Evolutionary conservation across 1,284 basidiomycete genomes (phyloP).

Genomic region (Papiliotrema nemorosa): DNA sequence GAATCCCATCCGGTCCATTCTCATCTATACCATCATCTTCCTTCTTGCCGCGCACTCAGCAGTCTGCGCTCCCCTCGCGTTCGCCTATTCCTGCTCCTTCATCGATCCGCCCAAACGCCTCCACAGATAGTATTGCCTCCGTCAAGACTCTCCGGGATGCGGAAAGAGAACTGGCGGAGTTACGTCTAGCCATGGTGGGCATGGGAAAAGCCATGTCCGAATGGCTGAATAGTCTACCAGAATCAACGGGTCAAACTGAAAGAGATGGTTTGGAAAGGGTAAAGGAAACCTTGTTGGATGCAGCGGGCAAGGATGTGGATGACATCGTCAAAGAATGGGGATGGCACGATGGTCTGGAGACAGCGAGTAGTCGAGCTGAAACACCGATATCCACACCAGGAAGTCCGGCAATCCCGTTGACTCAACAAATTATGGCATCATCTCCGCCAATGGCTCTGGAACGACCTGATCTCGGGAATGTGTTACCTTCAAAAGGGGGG

Average conservation of each 20-base stretch:
- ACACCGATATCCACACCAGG: neutral
- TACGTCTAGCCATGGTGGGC: constrained; percentile 42
- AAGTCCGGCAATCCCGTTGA: neutral
- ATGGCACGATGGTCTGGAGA: constrained; percentile 41
- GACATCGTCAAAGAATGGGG: constrained; percentile 43
- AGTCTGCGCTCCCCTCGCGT: constrained; percentile 12
- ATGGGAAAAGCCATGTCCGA: constrained; percentile 47
- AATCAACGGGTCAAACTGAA: neutral
- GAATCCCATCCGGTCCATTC: constrained; percentile 21
- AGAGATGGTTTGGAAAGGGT: constrained; percentile 33
- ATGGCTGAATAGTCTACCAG: constrained; percentile 30
- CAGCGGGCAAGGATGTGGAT: constrained; percentile 37
- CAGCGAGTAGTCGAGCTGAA: neutral
- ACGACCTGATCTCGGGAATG: no score
- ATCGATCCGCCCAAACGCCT: constrained; percentile 6
- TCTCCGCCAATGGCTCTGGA: no score
- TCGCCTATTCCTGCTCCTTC: constrained; percentile 7
- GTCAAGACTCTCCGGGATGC: constrained; percentile 36
- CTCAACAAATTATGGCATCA: neutral
- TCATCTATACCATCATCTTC: constrained; percentile 31
- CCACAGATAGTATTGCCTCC: constrained; percentile 22
- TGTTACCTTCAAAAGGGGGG: no score
- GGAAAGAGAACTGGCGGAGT: constrained; percentile 43
- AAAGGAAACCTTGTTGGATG: constrained; percentile 36
- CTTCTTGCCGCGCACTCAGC: constrained; percentile 7